Conservation (phyloP, 345 rosid species). For the Moricandia arvensis region DNA sequence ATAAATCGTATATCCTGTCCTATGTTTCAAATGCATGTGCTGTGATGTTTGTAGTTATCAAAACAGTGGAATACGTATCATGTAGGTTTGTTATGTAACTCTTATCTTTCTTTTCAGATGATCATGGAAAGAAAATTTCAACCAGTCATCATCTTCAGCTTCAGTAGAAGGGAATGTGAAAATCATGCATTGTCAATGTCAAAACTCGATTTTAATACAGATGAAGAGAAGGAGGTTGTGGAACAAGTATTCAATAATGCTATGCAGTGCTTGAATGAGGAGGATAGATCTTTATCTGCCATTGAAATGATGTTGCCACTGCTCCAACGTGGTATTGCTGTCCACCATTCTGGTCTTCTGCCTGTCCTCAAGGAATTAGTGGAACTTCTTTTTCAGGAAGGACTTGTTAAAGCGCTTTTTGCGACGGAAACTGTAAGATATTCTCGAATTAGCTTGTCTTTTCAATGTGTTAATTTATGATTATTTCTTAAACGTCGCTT, state of each 20-base stretch:
- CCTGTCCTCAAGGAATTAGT: slow-evolving; percentile 98
- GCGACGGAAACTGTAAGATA: slow-evolving; percentile 93
- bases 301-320: slow-evolving; percentile 96
- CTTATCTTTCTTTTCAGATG: slow-evolving; percentile 58
- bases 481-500: neutral
- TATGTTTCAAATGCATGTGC: neutral
- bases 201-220: slow-evolving; percentile 91
- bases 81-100: slow-evolving; percentile 14
- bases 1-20: slow-evolving; percentile 9
- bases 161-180: slow-evolving; percentile 98
- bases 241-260: slow-evolving; percentile 83
- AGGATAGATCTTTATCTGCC: slow-evolving; percentile 92
- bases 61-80: neutral
- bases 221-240: slow-evolving; percentile 76
- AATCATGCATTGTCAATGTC: slow-evolving; percentile 98
- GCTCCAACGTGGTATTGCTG: slow-evolving; percentile 95
- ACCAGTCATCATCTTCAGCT: slow-evolving; percentile 97
- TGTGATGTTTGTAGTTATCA: neutral
- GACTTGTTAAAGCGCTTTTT: slow-evolving; percentile 95
- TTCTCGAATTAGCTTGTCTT: slow-evolving; percentile 18
- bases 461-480: slow-evolving; percentile 8
- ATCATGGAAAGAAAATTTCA: slow-evolving; percentile 92
- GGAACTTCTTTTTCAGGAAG: slow-evolving; percentile 99
- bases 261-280: slow-evolving; percentile 84
- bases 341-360: slow-evolving; percentile 99